Percentiles rank a stretch among this genome's conserved stretches.
phyloP scores from a whole-genome alignment of 805 yeast species.

The Saccharomycopsis malanga region DNA sequence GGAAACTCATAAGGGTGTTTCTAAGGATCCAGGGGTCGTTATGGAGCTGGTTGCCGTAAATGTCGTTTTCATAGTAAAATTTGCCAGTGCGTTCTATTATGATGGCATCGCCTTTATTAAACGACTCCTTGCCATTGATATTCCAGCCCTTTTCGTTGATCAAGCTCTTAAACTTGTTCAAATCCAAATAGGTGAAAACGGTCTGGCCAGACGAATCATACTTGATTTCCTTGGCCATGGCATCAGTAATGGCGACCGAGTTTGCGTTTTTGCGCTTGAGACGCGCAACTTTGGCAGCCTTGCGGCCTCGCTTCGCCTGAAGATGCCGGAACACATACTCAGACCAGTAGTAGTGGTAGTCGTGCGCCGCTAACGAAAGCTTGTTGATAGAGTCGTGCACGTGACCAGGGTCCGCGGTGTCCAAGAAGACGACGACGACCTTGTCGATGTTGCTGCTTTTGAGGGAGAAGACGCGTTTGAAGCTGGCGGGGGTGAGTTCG shows the following conservation, averaged over 20 bases:
- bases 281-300: conserved; percentile 36
- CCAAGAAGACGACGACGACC: conserved; percentile 43
- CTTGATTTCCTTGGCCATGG: conserved; percentile 44
- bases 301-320: conserved; percentile 31
- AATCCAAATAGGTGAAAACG: conserved; percentile 45
- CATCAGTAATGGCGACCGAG: conserved; percentile 38
- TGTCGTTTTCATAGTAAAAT: conserved; percentile 30
- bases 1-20: conserved; percentile 37
- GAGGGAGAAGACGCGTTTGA: conserved; percentile 22
- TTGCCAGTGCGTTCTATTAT: conserved; percentile 39
- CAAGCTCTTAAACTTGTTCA: conserved; percentile 31
- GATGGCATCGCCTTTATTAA: conserved; percentile 48
- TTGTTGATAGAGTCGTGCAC: conserved; percentile 29
- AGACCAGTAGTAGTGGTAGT: conserved; percentile 40
- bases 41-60: conserved; percentile 33
- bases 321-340: conserved; percentile 29
- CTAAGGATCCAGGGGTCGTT: conserved; percentile 29
- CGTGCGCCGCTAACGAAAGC: conserved; percentile 40
- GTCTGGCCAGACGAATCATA: conserved; percentile 38
- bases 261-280: conserved; percentile 40
- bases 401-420: conserved; percentile 28
- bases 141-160: conserved; percentile 22
- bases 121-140: conserved; percentile 35
- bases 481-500: conserved; percentile 40
- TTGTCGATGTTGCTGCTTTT: conserved; percentile 33